Conservation (phyloP, 1,284 basidiomycete genomes). For the Limonomyces culmigenus region DNA sequence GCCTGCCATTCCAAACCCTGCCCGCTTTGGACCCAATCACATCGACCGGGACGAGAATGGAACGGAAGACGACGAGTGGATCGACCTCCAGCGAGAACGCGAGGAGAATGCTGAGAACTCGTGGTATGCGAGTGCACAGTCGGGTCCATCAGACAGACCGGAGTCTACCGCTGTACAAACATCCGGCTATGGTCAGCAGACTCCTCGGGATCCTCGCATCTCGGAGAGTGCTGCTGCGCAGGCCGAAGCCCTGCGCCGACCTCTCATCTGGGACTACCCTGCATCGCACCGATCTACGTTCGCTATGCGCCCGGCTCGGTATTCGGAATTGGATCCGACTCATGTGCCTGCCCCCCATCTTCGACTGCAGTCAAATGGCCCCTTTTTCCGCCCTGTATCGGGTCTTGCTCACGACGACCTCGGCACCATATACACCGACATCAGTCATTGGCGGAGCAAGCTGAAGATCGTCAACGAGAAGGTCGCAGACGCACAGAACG, state of each 20-base stretch:
- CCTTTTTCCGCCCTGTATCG: slow-evolving; percentile 55
- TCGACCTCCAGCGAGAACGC: slow-evolving; percentile 7
- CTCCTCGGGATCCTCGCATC: too few relatives aligned
- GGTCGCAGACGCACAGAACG: slow-evolving; percentile 46
- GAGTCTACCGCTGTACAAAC: neutral
- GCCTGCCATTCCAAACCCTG: slow-evolving; percentile 26
- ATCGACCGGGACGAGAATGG: slow-evolving; percentile 5
- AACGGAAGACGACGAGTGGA: slow-evolving; percentile 3
- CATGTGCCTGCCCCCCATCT: slow-evolving; percentile 42
- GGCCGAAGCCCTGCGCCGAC: slow-evolving; percentile 1
- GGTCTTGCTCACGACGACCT: slow-evolving; percentile 49
- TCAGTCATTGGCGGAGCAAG: slow-evolving; percentile 46
- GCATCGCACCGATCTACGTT: slow-evolving; percentile 38
- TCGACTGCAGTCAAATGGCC: slow-evolving; percentile 47
- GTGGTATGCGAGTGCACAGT: too few relatives aligned
- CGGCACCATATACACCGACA: slow-evolving; percentile 45
- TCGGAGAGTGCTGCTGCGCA: too few relatives aligned
- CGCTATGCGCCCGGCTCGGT: slow-evolving; percentile 23
- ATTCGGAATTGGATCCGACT: neutral
- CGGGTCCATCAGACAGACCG: too few relatives aligned
- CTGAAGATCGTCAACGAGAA: slow-evolving; percentile 58
- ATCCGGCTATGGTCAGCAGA: too few relatives aligned
- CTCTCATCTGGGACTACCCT: slow-evolving; percentile 7
- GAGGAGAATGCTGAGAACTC: neutral
- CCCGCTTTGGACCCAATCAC: slow-evolving; percentile 37